phyloP scores from a whole-genome alignment of 176 grass and related monocot species.

The Carex parvula region DNA sequence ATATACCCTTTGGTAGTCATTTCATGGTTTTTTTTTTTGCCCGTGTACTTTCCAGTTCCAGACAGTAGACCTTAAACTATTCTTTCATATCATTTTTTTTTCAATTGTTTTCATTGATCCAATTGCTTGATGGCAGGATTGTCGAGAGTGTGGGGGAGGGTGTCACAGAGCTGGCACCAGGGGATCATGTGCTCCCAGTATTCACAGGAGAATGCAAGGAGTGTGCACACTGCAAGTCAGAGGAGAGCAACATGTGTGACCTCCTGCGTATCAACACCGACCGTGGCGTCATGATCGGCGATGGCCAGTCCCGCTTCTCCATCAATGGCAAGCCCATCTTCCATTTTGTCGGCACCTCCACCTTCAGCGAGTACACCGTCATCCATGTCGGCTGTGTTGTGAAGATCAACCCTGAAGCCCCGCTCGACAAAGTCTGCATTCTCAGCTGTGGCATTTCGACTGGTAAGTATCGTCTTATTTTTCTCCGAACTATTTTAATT shows the following conservation, averaged over 20 bases:
- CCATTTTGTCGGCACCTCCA: constrained; percentile 82
- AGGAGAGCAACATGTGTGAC: constrained; percentile 91
- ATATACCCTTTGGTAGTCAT: not conserved
- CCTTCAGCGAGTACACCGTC: constrained; percentile 89
- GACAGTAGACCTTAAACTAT: not conserved
- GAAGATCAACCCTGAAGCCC: constrained; percentile 68
- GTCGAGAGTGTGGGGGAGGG: constrained; percentile 86
- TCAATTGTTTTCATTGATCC: not conserved
- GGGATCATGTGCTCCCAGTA: constrained; percentile 85
- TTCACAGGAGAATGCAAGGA: constrained; percentile 95
- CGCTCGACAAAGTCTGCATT: constrained; percentile 83
- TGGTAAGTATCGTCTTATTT: constrained; percentile 18
- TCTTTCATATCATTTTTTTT: not conserved
- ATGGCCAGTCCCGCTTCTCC: constrained; percentile 56
- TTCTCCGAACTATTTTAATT: not conserved
- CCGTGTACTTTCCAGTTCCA: not conserved
- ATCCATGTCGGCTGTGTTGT: constrained; percentile 69
- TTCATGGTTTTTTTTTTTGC: not conserved
- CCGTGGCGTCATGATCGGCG: constrained; percentile 72
- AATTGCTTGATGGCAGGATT: constrained; percentile 38
- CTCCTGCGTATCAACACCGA: constrained; percentile 85
- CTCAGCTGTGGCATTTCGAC: constrained; percentile 87
- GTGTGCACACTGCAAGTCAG: constrained; percentile 69
- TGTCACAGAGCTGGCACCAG: constrained; percentile 54
- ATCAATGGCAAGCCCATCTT: constrained; percentile 68